Base-by-base conservation (phyloP, 441 rosid species). In the Heliophila coronopifolia region DNA sequence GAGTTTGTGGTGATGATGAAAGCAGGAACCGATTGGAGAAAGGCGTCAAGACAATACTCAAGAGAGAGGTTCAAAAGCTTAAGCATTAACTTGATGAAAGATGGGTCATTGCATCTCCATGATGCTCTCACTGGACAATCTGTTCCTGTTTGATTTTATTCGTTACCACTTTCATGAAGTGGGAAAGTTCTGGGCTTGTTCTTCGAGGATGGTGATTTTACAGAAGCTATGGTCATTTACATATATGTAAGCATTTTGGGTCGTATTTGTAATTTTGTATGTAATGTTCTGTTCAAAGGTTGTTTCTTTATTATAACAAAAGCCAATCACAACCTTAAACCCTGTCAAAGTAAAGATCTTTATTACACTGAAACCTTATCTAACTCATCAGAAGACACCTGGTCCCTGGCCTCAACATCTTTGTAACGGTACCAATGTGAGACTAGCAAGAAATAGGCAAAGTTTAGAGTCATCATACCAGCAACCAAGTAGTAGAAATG, bases 21-120 rank as follows among this genome's bases (percentile, higher is more conserved):
- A 83, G 70, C 98, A 7, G 96, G 98, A 66, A 92, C 98, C 0
- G 98, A 92, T 39, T 92, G 98, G 98, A 81, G 98, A 61, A 92
- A 92, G 75, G 98, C 98, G 0, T 92, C 96, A 5, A 77, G 98
- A 36, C 98, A 92, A 65, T 92, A 92, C 76, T 92, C 96, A 15
- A 72, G 98, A 67, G 98, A 87, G 72, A 83, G 98, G 57, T 92
- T 87, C 82, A 92, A 92, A 72, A 87, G 96, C 48, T 66, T 92
- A 78, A 92, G 98, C 59, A 62, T 92, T 9, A 92, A 92, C 67
- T 70, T 92, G 56, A 85, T 92, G 98, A 92, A 87, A 71, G 96
- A 92, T 11, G 96, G 98, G 20, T 92, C 98, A 1, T 60, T 92
- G 65, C 95, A 81, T 59, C 89, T 91, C 38, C 98, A 84, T 2